Evolutionary conservation across 1,284 basidiomycete species (phyloP).

Genomic region (Fomitiporia mediterranea): DNA sequence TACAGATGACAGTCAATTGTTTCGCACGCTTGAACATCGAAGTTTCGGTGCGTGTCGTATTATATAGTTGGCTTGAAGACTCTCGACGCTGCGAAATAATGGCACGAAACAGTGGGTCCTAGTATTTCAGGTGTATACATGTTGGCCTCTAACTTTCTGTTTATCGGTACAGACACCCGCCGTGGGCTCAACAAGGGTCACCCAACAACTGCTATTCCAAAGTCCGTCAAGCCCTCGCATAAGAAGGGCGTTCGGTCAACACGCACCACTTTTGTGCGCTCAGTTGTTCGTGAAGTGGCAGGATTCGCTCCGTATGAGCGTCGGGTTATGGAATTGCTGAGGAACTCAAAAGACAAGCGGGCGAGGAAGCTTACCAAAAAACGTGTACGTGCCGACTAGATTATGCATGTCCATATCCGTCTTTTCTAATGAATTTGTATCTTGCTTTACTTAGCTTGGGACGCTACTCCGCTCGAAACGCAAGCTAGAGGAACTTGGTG

Average conservation of each 20-base stretch:
- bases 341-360: constrained; percentile 99
- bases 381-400: constrained; percentile 57
- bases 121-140: constrained; percentile 13
- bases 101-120: constrained; percentile 61
- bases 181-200: constrained; percentile 91
- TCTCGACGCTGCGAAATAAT: constrained; percentile 64
- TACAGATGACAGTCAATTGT: constrained; percentile 2
- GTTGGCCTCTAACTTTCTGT: neutral
- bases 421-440: neutral
- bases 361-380: constrained; percentile 98
- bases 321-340: constrained; percentile 96
- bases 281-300: constrained; percentile 89
- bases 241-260: constrained; percentile 87
- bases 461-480: constrained; percentile 95
- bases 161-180: constrained; percentile 68
- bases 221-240: constrained; percentile 78
- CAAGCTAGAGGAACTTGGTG: constrained; percentile 93
- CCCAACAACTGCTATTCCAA: constrained; percentile 85
- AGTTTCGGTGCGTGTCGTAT: constrained; percentile 22
- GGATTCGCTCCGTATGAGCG: constrained; percentile 99
- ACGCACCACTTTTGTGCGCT: constrained; percentile 89
- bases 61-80: constrained; percentile 30
- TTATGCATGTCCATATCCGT: neutral
- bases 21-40: neutral
- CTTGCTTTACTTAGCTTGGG: constrained; percentile 63